Conservation (phyloP, 179 eudicot genomes). For the Silene coronaria region DNA sequence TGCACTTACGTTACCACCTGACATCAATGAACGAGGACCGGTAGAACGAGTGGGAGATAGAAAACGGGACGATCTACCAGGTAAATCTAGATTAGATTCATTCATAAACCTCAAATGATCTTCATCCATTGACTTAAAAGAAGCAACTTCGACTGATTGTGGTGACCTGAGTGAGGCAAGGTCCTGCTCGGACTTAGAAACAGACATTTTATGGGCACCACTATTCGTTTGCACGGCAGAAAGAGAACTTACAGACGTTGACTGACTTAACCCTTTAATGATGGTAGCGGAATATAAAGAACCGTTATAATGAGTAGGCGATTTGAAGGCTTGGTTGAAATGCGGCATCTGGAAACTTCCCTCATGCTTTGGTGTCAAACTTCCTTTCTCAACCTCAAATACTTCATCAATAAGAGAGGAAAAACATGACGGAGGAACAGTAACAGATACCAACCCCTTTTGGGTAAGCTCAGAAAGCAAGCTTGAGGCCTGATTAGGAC, state of each 20-base stretch:
- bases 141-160: slow-evolving; percentile 50
- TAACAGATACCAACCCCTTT: slow-evolving; percentile 39
- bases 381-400: slow-evolving; percentile 77
- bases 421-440: slow-evolving; percentile 53
- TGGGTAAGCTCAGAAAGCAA: slow-evolving; percentile 40
- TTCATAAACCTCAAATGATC: slow-evolving; percentile 44
- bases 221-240: slow-evolving; percentile 41
- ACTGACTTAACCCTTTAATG: slow-evolving; percentile 51
- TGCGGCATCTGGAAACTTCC: slow-evolving; percentile 36
- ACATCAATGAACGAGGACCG: slow-evolving; percentile 31
- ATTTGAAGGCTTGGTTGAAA: slow-evolving; percentile 30
- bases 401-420: slow-evolving; percentile 80
- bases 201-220: slow-evolving; percentile 45
- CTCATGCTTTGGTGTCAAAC: slow-evolving; percentile 47
- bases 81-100: slow-evolving; percentile 27
- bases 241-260: slow-evolving; percentile 50
- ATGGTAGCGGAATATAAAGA: slow-evolving; percentile 38
- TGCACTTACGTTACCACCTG: slow-evolving; percentile 32
- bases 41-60: slow-evolving; percentile 36
- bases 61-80: slow-evolving; percentile 43
- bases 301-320: slow-evolving; percentile 39
- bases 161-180: slow-evolving; percentile 68
- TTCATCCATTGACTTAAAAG: slow-evolving; percentile 52
- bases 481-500: slow-evolving; percentile 37
- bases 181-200: slow-evolving; percentile 95